Conservation (phyloP, 176 grass and related monocot species). For the Avena insularis region DNA sequence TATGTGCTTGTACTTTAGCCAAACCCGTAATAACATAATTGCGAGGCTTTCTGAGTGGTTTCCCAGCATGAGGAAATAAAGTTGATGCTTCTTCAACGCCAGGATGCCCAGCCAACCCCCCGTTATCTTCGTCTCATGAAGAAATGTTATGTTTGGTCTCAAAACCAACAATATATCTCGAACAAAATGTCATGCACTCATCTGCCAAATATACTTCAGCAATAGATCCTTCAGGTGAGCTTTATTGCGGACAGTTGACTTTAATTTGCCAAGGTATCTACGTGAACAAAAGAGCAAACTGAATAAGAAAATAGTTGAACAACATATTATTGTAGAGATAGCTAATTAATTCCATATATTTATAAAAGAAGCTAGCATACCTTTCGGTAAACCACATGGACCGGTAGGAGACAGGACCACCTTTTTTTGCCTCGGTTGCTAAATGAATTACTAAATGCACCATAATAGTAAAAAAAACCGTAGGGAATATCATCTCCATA, state of each 20-base stretch:
- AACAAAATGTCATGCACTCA: too few relatives aligned
- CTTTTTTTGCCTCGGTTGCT: not conserved
- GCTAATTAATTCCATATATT: too few relatives aligned
- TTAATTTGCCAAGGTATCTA: not conserved
- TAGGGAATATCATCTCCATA: slow-evolving; percentile 2
- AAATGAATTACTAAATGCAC: not conserved
- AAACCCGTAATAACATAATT: not conserved
- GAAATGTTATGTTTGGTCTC: not conserved
- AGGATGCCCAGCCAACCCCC: not conserved
- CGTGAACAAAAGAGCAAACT: not conserved
- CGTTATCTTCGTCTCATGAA: not conserved
- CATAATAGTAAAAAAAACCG: not conserved
- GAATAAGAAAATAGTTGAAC: too few relatives aligned
- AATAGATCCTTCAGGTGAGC: too few relatives aligned
- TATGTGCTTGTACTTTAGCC: not conserved
- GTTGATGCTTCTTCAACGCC: not conserved
- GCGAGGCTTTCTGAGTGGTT: not conserved
- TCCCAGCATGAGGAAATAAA: not conserved
- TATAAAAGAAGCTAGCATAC: not conserved
- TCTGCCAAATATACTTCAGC: too few relatives aligned
- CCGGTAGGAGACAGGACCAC: not conserved
- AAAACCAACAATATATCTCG: too few relatives aligned
- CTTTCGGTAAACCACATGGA: not conserved
- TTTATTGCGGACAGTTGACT: not conserved
- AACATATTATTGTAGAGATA: too few relatives aligned